Evolutionary conservation across 345 rosid genomes (phyloP).

Genomic region (Bruguiera parviflora): DNA sequence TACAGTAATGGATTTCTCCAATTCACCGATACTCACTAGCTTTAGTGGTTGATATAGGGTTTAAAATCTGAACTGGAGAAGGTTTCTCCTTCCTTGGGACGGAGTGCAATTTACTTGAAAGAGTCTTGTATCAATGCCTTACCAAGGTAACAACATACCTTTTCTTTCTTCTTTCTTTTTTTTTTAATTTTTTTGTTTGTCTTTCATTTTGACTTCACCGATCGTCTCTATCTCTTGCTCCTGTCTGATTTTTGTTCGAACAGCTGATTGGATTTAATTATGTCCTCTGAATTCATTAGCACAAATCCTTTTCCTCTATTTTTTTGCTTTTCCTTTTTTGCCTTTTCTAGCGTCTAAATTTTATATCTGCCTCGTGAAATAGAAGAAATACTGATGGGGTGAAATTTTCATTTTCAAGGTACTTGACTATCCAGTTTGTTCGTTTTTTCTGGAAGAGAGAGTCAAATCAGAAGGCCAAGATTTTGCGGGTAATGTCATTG

Average conservation of each 20-base stretch:
- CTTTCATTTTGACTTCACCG: too few relatives aligned
- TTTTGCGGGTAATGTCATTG: conserved; percentile 58
- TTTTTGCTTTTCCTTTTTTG: background rate
- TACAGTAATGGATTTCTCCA: background rate
- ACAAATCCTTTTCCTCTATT: too few relatives aligned
- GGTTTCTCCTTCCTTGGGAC: conserved; percentile 80
- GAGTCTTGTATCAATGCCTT: conserved; percentile 80
- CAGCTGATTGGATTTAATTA: too few relatives aligned
- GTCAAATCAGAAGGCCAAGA: conserved; percentile 96
- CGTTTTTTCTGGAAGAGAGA: conserved; percentile 99
- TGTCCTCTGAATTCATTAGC: too few relatives aligned
- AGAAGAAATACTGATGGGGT: background rate
- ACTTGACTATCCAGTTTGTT: conserved; percentile 94
- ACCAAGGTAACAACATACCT: conserved; percentile 52
- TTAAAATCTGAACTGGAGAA: conserved; percentile 96
- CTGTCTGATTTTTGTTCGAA: too few relatives aligned
- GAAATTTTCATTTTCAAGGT: conserved; percentile 45
- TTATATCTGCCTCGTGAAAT: background rate
- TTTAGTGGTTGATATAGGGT: conserved; percentile 44
- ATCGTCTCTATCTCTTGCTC: background rate
- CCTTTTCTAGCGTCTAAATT: conserved; percentile 4
- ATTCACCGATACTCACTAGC: background rate
- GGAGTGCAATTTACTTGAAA: conserved; percentile 76
- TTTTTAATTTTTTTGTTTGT: background rate
- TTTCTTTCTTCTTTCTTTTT: background rate